phyloP scores from a whole-genome alignment of 225 moss, liverwort and hornwort genomes.

The Antitrichia curtipendula region DNA sequence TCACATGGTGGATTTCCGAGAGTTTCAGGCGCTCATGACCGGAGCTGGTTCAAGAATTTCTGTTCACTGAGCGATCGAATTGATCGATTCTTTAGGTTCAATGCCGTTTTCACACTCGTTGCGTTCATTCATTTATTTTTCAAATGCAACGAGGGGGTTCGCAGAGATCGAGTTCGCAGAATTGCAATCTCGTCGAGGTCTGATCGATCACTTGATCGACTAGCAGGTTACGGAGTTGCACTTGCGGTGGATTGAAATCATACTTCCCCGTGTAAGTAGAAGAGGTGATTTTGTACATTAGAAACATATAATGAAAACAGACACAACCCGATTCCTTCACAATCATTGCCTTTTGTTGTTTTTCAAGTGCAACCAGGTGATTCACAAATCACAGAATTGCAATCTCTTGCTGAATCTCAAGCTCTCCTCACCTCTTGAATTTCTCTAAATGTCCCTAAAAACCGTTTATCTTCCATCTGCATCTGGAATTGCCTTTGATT shows the following conservation, averaged over 20 bases:
- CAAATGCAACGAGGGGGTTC: background rate
- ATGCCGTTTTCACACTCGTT: background rate
- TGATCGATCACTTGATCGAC: background rate
- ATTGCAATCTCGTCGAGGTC: background rate
- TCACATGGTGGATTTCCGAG: background rate
- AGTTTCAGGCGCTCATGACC: conserved; percentile 1
- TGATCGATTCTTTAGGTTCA: background rate
- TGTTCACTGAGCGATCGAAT: background rate
- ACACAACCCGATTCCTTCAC: background rate
- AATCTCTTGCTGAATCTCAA: background rate
- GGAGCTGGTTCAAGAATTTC: background rate
- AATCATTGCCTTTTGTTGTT: background rate
- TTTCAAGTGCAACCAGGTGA: background rate
- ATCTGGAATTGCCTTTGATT: background rate
- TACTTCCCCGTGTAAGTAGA: background rate
- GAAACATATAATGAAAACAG: background rate
- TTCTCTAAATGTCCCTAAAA: too few relatives aligned
- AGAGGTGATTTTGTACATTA: background rate
- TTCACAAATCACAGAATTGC: background rate
- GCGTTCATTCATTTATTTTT: background rate
- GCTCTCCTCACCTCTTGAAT: background rate
- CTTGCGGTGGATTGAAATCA: background rate
- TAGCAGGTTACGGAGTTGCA: background rate
- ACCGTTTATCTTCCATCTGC: background rate
- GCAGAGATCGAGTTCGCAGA: background rate